A percentile compares a stretch with the other conserved stretches of the same genome.
These are phyloP conservation scores for Mucor lusitanicus DNA, from an alignment of 371 early-diverging fungal genomes.

Conservation along the genomic window DNA sequence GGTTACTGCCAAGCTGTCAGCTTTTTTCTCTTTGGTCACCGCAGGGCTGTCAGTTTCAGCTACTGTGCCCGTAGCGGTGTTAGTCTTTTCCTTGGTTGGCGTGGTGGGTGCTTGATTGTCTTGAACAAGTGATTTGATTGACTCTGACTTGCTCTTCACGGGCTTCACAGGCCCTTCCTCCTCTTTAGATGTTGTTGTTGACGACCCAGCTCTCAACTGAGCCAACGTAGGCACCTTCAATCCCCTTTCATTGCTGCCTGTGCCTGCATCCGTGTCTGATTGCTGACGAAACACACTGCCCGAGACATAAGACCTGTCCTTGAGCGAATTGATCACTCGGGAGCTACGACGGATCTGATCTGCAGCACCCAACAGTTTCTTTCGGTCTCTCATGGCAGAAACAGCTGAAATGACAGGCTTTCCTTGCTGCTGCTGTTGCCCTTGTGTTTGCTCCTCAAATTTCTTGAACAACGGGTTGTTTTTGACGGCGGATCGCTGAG, in stretches of 20 bases:
- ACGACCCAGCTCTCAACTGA: slow-evolving; percentile 9
- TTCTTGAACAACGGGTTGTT: slow-evolving; percentile 38
- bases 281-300: slow-evolving; percentile 29
- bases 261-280: not conserved
- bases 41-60: not conserved
- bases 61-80: not conserved
- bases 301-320: slow-evolving; percentile 28
- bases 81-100: not conserved
- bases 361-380: slow-evolving; percentile 10
- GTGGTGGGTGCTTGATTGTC: not conserved
- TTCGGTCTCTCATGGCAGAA: slow-evolving; percentile 10
- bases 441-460: slow-evolving; percentile 23
- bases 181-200: slow-evolving; percentile 4
- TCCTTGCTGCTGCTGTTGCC: not conserved
- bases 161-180: not conserved
- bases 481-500: slow-evolving; percentile 37
- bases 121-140: not conserved
- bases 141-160: not conserved
- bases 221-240: slow-evolving; percentile 12
- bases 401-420: slow-evolving; percentile 5
- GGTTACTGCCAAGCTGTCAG: not conserved
- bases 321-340: slow-evolving; percentile 26
- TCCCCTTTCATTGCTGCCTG: not conserved
- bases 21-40: not conserved
- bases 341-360: slow-evolving; percentile 26